Conservation (phyloP, 2,329 filamentous ascomycete genomes). For the Alternaria alternata region DNA sequence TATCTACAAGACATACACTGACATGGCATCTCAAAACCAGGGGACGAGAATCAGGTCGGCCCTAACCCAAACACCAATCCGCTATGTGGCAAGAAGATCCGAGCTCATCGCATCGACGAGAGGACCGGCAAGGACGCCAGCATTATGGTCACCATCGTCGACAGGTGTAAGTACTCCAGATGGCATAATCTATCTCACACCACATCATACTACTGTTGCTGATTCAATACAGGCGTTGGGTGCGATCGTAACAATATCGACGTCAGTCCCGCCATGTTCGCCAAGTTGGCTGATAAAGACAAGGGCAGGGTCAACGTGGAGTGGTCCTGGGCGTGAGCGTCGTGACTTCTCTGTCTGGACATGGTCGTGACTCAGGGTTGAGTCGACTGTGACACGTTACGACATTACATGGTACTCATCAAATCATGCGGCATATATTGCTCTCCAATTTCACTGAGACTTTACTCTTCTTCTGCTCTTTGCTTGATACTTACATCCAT, state of each 20-base stretch:
- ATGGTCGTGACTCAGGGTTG: constrained; percentile 7
- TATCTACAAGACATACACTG: not conserved
- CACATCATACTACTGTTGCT: constrained; percentile 16
- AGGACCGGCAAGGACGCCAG: constrained; percentile 56
- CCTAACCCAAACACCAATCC: constrained; percentile 69
- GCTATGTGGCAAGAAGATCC: constrained; percentile 72
- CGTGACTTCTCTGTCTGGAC: not conserved
- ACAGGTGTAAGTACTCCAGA: constrained; percentile 62
- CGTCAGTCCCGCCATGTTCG: constrained; percentile 59
- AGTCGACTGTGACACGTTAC: constrained; percentile 3
- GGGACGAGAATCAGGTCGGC: constrained; percentile 64
- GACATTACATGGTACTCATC: not conserved
- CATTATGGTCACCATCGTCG: constrained; percentile 71
- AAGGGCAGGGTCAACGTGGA: constrained; percentile 58
- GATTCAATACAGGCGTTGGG: constrained; percentile 51
- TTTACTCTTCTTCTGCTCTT: not conserved
- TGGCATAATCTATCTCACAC: not conserved
- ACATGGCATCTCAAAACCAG: not conserved
- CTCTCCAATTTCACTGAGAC: not conserved
- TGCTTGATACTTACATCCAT: not conserved
- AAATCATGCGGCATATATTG: not conserved
- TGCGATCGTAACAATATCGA: constrained; percentile 60
- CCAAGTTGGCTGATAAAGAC: constrained; percentile 56
- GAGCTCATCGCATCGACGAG: constrained; percentile 62
- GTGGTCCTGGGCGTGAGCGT: constrained; percentile 59